Conservation (phyloP, 2,329 filamentous ascomycete species). For the Fusarium illudens region DNA sequence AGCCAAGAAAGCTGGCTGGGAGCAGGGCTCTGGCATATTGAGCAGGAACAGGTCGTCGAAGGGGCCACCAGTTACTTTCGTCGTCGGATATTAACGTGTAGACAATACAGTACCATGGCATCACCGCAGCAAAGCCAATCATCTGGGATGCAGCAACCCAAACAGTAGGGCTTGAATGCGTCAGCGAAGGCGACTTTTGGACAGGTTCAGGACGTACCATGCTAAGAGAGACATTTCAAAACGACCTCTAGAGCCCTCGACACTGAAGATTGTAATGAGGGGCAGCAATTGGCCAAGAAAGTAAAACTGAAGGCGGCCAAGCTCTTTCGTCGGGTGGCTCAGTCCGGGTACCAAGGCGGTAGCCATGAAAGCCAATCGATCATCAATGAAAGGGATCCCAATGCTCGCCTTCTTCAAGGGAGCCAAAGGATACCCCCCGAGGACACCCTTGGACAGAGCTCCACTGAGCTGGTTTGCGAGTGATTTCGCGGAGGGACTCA, state of each 20-base stretch:
- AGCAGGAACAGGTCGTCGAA: constrained; percentile 3
- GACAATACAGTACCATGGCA: constrained; percentile 24
- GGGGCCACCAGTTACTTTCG: constrained; percentile 22
- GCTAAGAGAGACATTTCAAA: neutral
- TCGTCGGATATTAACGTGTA: constrained; percentile 13
- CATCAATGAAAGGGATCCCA: neutral
- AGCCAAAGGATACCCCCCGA: neutral
- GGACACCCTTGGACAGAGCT: neutral
- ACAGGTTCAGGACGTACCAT: neutral
- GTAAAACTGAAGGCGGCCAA: neutral
- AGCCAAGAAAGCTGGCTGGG: neutral
- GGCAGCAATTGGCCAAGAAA: neutral
- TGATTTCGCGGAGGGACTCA: neutral
- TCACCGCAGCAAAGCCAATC: constrained; percentile 6
- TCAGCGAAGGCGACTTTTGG: neutral
- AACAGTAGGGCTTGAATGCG: neutral
- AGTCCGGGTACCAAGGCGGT: neutral
- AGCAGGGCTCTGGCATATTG: neutral
- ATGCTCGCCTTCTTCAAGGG: neutral
- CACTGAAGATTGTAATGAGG: neutral
- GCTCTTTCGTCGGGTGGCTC: neutral
- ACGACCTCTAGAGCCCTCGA: neutral
- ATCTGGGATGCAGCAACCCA: constrained; percentile 14
- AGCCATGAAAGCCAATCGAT: neutral
- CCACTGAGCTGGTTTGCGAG: neutral